Evolutionary conservation across 2,329 filamentous ascomycete species (phyloP), one percentile per base, ranked within the genome.

Genomic region (Aureobasidium sp.): DNA sequence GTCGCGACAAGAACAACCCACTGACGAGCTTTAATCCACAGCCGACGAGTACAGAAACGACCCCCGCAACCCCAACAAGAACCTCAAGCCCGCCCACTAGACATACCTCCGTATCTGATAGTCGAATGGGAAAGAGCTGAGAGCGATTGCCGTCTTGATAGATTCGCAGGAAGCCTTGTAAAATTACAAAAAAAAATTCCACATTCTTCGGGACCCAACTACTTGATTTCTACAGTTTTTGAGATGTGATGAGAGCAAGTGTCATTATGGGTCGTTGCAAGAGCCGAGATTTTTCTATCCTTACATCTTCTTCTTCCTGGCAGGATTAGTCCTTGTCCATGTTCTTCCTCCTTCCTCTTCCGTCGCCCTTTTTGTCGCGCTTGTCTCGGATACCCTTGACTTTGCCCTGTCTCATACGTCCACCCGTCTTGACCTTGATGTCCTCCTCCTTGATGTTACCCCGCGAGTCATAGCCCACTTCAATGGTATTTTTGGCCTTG

Each of bases 21-120:
- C 35, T 41, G 37, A 51, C 48, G 21, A 51, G 37, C 22, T 49
- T 29, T 30, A 49, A 42, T 21, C 8, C 8, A 34, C 64, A 97
- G 91, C 83, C 77, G 88, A 87, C 65, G 89, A 97, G 78, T 96
- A 81, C 83, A 94, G 90, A 84, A 94, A 95, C 79, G 91, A 97
- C 75, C 89, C 90, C 62, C 84, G 90, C 73, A 96, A 96, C 81
- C 84, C 83, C 40, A 47, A 39, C 47, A 51, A 51, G 47, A 40
- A 40, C 24, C 35, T 34, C 48, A 35, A 41, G 29, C 37, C 27
- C 48, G 25, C 21, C n/a, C 37, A 41, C 37, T 51, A 51, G 11
- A 51, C 34, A 27, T 48, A n/a, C 3, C n/a, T 34, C 6, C 10
- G 6, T 22, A 4, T 24, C 6, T 19, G 32, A 12, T 16, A 50